Base-by-base conservation (phyloP, 805 yeast species). In the Candida ascalaphidarum region DNA sequence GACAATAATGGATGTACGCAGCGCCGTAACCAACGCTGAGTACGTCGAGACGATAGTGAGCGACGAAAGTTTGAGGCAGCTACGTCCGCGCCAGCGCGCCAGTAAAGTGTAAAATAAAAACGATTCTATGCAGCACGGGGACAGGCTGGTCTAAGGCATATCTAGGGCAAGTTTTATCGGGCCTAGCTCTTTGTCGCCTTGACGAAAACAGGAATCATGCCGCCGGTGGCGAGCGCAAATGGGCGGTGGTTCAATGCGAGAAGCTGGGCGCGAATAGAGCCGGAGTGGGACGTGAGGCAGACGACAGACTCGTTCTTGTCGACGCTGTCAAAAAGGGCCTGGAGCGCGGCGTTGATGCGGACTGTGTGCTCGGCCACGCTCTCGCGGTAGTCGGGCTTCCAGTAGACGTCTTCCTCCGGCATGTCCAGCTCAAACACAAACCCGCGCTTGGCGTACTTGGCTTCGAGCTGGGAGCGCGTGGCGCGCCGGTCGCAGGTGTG, bases 151-250 rank as follows among this genome's bases (percentile, higher is more conserved):
- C n/a, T n/a, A n/a, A n/a, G n/a, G n/a, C n/a, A n/a, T n/a, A n/a
- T n/a, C n/a, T n/a, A n/a, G n/a, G n/a, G n/a, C n/a, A n/a, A n/a
- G n/a, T 14, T 13, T 21, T 21, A 13, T 12, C n/a, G 21, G 23
- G 21, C 18, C 21, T 34, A 31, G 9, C 27, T 21, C 28, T 36
- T 50, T 6, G 55, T 52, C 11, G 52, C 74, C 40, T 63, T 65
- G 2, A 72, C 70, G 26, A 72, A 57, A 5, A 72, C 65, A 1
- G 78, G 76, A 21, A 71, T 60, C 65, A 72, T 65, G 8, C 73
- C 77, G 6, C 78, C 78, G 1, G 78, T 69, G 8, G 62, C 64
- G 17, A 72, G 54, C 5, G 65, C 53, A 40, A 70, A 71, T 12
- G 52, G 47, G 23, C 74, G 48, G 43, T 71, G 78, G 14, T 60